Evolutionary conservation across 164 flowering plant genomes (phyloP), one percentile per base, ranked within the genome.

Genomic region (Vitis cinerea): DNA sequence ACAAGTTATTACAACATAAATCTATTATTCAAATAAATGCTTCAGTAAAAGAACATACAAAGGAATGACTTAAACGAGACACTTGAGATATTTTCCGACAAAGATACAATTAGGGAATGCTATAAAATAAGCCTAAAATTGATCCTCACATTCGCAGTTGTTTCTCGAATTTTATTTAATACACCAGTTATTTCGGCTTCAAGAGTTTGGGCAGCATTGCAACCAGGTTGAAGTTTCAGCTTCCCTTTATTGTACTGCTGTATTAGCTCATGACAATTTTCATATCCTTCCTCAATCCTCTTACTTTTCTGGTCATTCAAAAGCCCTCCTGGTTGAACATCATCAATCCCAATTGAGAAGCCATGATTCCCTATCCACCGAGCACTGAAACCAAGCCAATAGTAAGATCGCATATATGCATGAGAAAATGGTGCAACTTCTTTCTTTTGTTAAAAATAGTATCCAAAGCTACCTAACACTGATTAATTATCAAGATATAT

Each of bases 281-380:
- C 53, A 77, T 90, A 86, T 27, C 88, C 95, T 37, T 77, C 76
- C 2, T 57, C 61, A 64, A 93, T 85, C 59, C 50, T 82, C 13
- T 15, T 60, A 13, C 71, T 52, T 72, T 88, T 96, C 74, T 81
- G 54, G 1, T 67, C 50, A 68, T 66, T 79, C 70, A 96, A 78
- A 50, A 16, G 30, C 50, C 80, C 74, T 53, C 86, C 85, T 6
- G 99, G 98, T 71, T 88, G 95, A 61, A 96, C 97, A 83, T 96
- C 99, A 82, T 92, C 94, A 71, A 96, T 92, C 53, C 99, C 99
- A 80, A 96, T 96, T 13, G 98, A 89, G 75, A 96, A 93, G 61
- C 98, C 99, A 80, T 96, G 99, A 81, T 93, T 93, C 59, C 98
- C 99, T 63, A 96, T 93, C 99, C 98, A 93, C 51, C 98, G 88